Evolutionary conservation across 768 basidiomycete genomes (phyloP), one percentile per base, ranked within the genome.

Genomic region (Phylloporus rhodoxanthus): DNA sequence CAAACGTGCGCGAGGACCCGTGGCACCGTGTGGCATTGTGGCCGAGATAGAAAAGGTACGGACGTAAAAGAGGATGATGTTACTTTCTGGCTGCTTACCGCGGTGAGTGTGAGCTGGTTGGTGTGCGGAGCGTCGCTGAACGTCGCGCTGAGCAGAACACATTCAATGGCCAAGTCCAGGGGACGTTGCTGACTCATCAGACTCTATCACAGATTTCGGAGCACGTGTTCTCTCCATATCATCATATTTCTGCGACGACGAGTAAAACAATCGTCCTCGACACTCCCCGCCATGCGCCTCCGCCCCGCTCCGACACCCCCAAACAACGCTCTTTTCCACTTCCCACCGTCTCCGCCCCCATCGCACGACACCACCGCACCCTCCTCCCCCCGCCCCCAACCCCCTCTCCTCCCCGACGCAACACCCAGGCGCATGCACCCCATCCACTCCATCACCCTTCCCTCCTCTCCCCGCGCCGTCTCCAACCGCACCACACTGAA

Each of bases 1-100:
- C 66, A 61, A 69, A 67, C 66, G 66, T 67, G 66, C 67, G 67
- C 63, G 14, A 47, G 54, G 67, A 67, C 66, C 67, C 66, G 39
- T 63, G 67, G 43, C 67, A 67, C 67, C 65, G 63, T 54, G 19
- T 49, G 47, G 48, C 51, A 52, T 57, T 52, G 56, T 52, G 62
- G 45, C 19, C 4, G 14, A 4, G 28, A 40, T 66, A 61, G 60
- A 67, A 67, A 66, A 69, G 45, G 55, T 38, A 36, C 33, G 52
- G 44, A 50, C 51, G 56, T 53, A 54, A 53, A 33, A 46, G 9
- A 17, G n/a, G 6, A 9, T 14, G 46, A 34, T 43, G 52, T 37
- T 38, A 38, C 40, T 59, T 64, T 55, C 48, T 43, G n/a, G 43
- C 40, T 33, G 33, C 45, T 29, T 46, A 45, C 30, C 36, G 41